Base-by-base conservation (phyloP, 75 land plant species). In the Isoetes taiwanensis region DNA sequence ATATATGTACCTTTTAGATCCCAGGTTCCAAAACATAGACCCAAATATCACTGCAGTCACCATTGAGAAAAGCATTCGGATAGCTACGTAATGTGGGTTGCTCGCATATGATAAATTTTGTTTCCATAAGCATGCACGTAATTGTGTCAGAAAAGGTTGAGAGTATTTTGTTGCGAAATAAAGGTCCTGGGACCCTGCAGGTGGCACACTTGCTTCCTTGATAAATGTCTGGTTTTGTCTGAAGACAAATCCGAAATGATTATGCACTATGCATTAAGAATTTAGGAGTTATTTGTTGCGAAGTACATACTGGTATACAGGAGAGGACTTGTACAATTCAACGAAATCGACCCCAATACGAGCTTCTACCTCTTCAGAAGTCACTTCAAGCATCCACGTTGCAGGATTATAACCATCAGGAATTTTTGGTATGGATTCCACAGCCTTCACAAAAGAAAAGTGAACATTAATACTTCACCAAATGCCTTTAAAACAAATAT, bases 341-440 rank as follows among this genome's bases (percentile, higher is more conserved):
- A 23, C 50, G 25, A 46, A 46, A 19, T 46, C 50, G 5, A 46
- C 50, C 23, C 50, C 50, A 19, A 46, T 5, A 46, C 50, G 50
- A 46, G 21, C 5, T n/a, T 46, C 50, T 4, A 46, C 50, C 8
- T 46, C 50, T 8, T 5, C n/a, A 19, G 50, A 37, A 41, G 64
- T 81, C 30, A 85, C 64, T 66, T 85, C 90, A 55, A 86, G 71
- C 88, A 86, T 83, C 93, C 93, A 86, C 14, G 93, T 86, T 57
- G 94, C 89, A 1, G 94, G 94, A 67, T 87, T 87, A 32, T 80
- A 76, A 30, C 80, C 85, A 46, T 62, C 64, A 16, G 54, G 58
- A 25, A 87, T 83, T 1, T 61, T 59, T 25, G 80, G 54, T 4
- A 23, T 6, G 16, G 16, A 46, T 23, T n/a, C 23, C 50, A 6